Evolutionary conservation across 495 filamentous ascomycete species (phyloP).

Genomic region (Aspergillus coremiiformis): DNA sequence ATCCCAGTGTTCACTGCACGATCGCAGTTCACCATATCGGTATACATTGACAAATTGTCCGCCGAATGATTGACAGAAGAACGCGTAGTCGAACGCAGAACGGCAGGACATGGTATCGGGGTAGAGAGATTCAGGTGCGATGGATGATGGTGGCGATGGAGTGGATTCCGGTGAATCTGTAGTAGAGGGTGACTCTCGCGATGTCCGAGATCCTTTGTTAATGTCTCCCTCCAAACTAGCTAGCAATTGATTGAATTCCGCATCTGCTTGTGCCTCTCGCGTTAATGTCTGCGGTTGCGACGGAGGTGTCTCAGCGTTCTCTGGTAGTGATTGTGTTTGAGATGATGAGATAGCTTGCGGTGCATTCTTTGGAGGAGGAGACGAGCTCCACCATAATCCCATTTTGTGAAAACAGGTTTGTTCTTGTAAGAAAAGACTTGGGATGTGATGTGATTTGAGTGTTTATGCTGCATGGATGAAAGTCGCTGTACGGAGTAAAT

Average conservation of each 20-base stretch:
- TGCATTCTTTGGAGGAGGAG: slow-evolving; percentile 21
- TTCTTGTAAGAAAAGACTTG: background rate
- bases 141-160: slow-evolving; percentile 24
- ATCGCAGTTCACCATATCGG: slow-evolving; percentile 65
- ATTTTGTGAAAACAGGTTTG: slow-evolving; percentile 17
- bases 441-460: background rate
- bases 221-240: slow-evolving; percentile 37
- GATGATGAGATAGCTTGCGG: slow-evolving; percentile 14
- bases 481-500: slow-evolving; percentile 6
- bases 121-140: slow-evolving; percentile 57
- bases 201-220: slow-evolving; percentile 5
- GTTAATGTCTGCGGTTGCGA: slow-evolving; percentile 35
- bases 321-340: slow-evolving; percentile 4
- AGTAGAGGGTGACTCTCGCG: slow-evolving; percentile 16
- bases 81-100: slow-evolving; percentile 83
- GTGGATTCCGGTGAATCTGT: slow-evolving; percentile 11
- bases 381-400: slow-evolving; percentile 47
- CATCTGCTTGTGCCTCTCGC: slow-evolving; percentile 53
- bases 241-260: slow-evolving; percentile 55
- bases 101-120: slow-evolving; percentile 82
- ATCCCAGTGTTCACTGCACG: slow-evolving; percentile 74
- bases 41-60: slow-evolving; percentile 85
- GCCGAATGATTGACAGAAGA: slow-evolving; percentile 89
- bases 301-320: background rate
- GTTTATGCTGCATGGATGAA: background rate